Evolutionary conservation across 2,329 filamentous ascomycete genomes (phyloP).

Genomic region (Cladosporium sp.): DNA sequence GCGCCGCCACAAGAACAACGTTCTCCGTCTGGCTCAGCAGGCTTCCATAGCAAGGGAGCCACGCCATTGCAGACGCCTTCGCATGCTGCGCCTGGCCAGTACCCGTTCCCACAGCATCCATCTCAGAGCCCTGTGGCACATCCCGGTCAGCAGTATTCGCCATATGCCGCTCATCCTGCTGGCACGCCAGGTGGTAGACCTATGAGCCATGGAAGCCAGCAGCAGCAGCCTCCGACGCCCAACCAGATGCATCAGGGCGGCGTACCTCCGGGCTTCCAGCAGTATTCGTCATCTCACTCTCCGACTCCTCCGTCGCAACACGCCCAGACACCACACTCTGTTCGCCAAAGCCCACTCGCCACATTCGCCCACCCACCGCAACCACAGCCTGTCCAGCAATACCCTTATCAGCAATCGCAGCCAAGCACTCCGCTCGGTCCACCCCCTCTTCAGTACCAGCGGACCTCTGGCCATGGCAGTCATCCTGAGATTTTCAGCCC

Average conservation of each 20-base stretch:
- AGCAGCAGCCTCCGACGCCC: constrained; percentile 29
- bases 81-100: constrained; percentile 27
- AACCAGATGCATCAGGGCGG: constrained; percentile 7
- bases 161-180: constrained; percentile 30
- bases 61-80: constrained; percentile 36
- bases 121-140: constrained; percentile 35
- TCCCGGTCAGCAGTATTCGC: constrained; percentile 25
- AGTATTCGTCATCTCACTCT: constrained; percentile 32
- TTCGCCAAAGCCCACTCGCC: constrained; percentile 36
- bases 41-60: constrained; percentile 30
- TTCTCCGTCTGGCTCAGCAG: constrained; percentile 25
- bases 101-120: constrained; percentile 31
- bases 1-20: constrained; percentile 30
- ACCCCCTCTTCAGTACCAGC: constrained; percentile 36
- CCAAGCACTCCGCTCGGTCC: constrained; percentile 54
- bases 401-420: constrained; percentile 46
- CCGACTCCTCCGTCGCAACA: constrained; percentile 39
- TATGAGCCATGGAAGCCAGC: constrained; percentile 28
- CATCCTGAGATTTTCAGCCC: constrained; percentile 35
- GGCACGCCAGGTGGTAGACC: constrained; percentile 33
- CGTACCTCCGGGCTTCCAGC: constrained; percentile 10
- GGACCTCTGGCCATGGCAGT: constrained; percentile 30
- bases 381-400: constrained; percentile 37
- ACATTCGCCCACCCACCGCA: constrained; percentile 34
- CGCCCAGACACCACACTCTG: constrained; percentile 36